Base-by-base conservation (phyloP, 2,329 filamentous ascomycete species). In the Nannizziopsis barbatae region DNA sequence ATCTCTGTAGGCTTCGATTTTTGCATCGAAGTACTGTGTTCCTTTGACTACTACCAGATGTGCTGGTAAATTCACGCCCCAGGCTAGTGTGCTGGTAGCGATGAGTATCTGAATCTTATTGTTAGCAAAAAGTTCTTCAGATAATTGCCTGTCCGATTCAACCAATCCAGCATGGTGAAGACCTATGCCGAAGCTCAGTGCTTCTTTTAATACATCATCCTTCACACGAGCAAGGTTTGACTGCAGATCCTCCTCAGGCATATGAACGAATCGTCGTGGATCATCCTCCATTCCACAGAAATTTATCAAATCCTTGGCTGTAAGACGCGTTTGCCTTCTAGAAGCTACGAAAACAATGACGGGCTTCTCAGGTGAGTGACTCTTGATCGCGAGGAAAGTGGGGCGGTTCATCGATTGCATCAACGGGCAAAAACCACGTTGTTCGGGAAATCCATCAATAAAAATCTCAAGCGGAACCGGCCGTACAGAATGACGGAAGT, bases 351-450 rank as follows among this genome's bases (percentile, higher is more conserved):
- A 98, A 0, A 98, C 92, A 63, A 98, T 98, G 7, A 96, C 92
- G 0, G 92, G 92, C 66, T 98, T 96, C 46, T 88, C 83, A 0
- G 93, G 92, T 37, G 89, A 95, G 66, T 98, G 93, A 9, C 83
- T 87, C 66, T 98, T 95, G 65, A 98, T 92, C 0, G 92, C 92
- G 30, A 96, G 71, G 67, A 96, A 98, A 0, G 92, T 95, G 1
- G 92, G 92, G 5, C 92, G 78, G 61, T 98, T 98, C 92, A 98
- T 98, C 0, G 88, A 94, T 67, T 96, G 90, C 92, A 98, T 98
- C 55, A 98, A 69, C 0, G 92, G 88, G 59, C 90, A 96, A 71
- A 98, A 98, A 0, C 92, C 92, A 51, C 90, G 79, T 56, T 92
- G 84, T 61, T 96, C 87, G 0, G 92, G 89, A 62, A 98, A 98